Conservation (phyloP, 1,139 yeast species). For the Meyerozyma athensensis region DNA sequence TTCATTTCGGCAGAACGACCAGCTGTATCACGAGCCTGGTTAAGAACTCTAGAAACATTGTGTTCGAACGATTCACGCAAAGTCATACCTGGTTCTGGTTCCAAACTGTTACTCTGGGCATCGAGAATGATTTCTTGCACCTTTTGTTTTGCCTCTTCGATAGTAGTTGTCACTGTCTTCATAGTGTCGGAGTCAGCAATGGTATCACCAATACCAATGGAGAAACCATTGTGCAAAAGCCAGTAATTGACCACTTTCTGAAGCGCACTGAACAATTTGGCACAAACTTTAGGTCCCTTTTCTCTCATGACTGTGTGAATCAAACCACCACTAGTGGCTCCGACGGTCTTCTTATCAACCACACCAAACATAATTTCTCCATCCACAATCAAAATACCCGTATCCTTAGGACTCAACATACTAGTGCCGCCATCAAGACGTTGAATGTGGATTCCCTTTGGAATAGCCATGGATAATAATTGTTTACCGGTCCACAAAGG, state of each 20-base stretch:
- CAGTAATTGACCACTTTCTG: slow-evolving; percentile 96
- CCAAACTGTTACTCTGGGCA: slow-evolving; percentile 83
- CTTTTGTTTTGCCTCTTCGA: slow-evolving; percentile 85
- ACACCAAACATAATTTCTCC: slow-evolving; percentile 97
- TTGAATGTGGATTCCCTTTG: slow-evolving; percentile 91
- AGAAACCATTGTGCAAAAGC: slow-evolving; percentile 94
- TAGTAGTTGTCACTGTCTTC: slow-evolving; percentile 88
- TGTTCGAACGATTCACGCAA: slow-evolving; percentile 97
- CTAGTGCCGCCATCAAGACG: slow-evolving; percentile 89
- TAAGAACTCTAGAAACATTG: slow-evolving; percentile 89
- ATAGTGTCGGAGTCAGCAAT: slow-evolving; percentile 97
- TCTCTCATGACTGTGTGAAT: slow-evolving; percentile 97
- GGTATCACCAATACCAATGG: slow-evolving; percentile 99
- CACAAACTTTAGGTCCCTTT: slow-evolving; percentile 89
- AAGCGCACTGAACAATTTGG: slow-evolving; percentile 84
- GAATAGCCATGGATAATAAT: slow-evolving; percentile 85
- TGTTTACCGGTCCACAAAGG: slow-evolving; percentile 99
- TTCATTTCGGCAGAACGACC: slow-evolving; percentile 98
- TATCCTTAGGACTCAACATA: slow-evolving; percentile 78
- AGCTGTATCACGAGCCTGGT: slow-evolving; percentile 98
- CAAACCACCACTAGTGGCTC: slow-evolving; percentile 97
- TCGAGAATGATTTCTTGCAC: slow-evolving; percentile 90
- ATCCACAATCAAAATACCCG: slow-evolving; percentile 87
- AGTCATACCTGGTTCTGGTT: slow-evolving; percentile 99
- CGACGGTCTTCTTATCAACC: slow-evolving; percentile 96